Conservation (phyloP, 306 rosid species). For the Dryas drummondii region DNA sequence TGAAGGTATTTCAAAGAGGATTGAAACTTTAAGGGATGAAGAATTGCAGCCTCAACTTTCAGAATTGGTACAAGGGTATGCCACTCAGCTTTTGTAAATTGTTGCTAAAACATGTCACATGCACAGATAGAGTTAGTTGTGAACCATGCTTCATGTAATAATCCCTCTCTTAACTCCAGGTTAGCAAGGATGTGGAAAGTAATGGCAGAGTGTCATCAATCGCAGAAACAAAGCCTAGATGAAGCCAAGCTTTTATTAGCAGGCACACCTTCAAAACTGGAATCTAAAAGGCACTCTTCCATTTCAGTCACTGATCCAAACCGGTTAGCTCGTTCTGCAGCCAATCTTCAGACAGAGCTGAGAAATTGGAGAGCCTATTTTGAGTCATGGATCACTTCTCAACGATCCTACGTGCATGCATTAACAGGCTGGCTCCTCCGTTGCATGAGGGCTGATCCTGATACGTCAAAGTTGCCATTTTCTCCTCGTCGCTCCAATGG, state of each 20-base stretch:
- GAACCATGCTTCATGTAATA: slow-evolving; percentile 2
- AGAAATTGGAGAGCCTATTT: slow-evolving; percentile 82
- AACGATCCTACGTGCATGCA: slow-evolving; percentile 75
- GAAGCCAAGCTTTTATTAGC: slow-evolving; percentile 81
- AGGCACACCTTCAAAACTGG: slow-evolving; percentile 55
- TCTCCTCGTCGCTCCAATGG: slow-evolving; percentile 62
- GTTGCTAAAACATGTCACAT: not conserved
- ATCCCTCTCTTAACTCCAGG: slow-evolving; percentile 37
- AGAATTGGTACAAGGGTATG: slow-evolving; percentile 72
- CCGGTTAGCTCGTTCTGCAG: slow-evolving; percentile 59
- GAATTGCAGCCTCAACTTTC: slow-evolving; percentile 92
- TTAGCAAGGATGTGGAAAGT: slow-evolving; percentile 92
- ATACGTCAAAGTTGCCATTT: slow-evolving; percentile 47
- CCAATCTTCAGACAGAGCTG: slow-evolving; percentile 70
- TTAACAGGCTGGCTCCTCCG: slow-evolving; percentile 79
- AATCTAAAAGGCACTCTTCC: slow-evolving; percentile 44
- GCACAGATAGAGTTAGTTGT: not conserved
- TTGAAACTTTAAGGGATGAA: slow-evolving; percentile 81
- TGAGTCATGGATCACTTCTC: slow-evolving; percentile 81
- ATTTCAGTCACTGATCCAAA: slow-evolving; percentile 48
- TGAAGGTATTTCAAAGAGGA: slow-evolving; percentile 77
- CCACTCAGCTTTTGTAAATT: not conserved
- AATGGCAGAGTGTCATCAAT: slow-evolving; percentile 83
- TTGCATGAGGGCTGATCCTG: slow-evolving; percentile 60
- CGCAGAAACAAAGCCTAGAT: slow-evolving; percentile 69